Base-by-base conservation (phyloP, 192 early-diverging fungal genomes). In the Allomyces macrogynus region DNA sequence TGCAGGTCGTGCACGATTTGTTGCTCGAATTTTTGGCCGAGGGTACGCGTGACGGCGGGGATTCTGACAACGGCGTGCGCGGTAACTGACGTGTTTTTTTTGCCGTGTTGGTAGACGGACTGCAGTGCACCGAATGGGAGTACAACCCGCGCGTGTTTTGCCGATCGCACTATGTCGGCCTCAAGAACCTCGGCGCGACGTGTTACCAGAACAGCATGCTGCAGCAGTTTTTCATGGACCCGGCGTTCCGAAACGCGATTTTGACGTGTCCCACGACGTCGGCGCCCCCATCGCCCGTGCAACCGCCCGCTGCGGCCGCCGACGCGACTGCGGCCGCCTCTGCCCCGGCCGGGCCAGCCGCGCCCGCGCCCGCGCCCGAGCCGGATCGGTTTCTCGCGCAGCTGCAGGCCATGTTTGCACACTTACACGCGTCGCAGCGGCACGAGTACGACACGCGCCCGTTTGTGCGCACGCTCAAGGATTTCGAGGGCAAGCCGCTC, bases 201-300 rank as follows among this genome's bases (percentile, higher is more conserved):
- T 84, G 83, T 67, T 84, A 84, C 68, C 77, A 81, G 25, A 82
- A 81, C 69, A 77, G 82, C 0, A 69, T 77, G 24, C 49, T 82
- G 61, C 83, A 84, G 63, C 84, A 85, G 73, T 74, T 84, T 43
- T 84, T 71, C 49, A 81, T 81, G 77, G 77, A 75, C 62, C 69
- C 70, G 62, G 70, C 62, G 14, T 81, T 81, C 65, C 67, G 80
- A 24, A 22, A 64, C 20, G 72, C 72, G 5, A 77, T 81, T n/a
- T 66, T 81, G 8, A 57, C 16, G 16, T 57, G 49, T 10, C 16
- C 12, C 16, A 3, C 49, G 20, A 20, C 49, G 0, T n/a, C 49
- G 12, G 49, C 12, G 16, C 49, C 9, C 49, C 1, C 49, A 57
- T 57, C 16, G 49, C 49, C 12, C 12, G 49, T 57, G 16, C 49